Evolutionary conservation across 352 stramenopile species (phyloP), one percentile per base, ranked within the genome.

Genomic region (Globisporangium nodosum): DNA sequence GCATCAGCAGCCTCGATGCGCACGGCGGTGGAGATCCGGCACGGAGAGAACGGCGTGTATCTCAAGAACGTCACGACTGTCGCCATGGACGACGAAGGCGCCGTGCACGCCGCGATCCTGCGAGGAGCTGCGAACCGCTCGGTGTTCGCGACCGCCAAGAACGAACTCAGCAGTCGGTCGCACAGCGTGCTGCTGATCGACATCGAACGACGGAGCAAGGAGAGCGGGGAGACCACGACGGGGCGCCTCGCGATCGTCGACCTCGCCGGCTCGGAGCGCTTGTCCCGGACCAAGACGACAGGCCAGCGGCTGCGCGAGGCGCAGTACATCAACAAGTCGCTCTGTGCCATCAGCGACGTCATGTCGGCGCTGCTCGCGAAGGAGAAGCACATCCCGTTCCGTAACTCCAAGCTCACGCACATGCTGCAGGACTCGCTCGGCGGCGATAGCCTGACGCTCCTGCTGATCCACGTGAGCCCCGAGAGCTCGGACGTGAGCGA

Each of bases 361-460:
- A 61, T 93, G 39, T 64, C 73, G 8, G 77, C 84, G 15, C 59
- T 92, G 37, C 59, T 84, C 35, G 76, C 78, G 1, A 89, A 88
- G 64, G 82, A 94, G 21, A 90, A 91, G 27, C 82, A 93, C 62
- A 73, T 95, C 3, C 85, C 84, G 49, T 95, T 86, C 55, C 72
- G 86, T 13, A 93, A 95, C 54, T 88, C 81, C 12, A 95, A 95
- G 66, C 74, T 95, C 24, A 95, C 86, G 20, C 81, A 92, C 58
- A 58, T 95, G 59, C 66, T 95, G 31, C 85, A 93, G 54, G 81
- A 92, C 46, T 88, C 80, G 31, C 57, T 92, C 12, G 74, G 75
- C 9, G 70, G 64, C 2, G 56, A 72, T 30, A 82, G 66, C 50
- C 71, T 73, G 24, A 76, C 73, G 42, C 57, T 92, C 24, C 57